Conservation (phyloP, 2,329 filamentous ascomycete species). For the Fusarium paranaense region DNA sequence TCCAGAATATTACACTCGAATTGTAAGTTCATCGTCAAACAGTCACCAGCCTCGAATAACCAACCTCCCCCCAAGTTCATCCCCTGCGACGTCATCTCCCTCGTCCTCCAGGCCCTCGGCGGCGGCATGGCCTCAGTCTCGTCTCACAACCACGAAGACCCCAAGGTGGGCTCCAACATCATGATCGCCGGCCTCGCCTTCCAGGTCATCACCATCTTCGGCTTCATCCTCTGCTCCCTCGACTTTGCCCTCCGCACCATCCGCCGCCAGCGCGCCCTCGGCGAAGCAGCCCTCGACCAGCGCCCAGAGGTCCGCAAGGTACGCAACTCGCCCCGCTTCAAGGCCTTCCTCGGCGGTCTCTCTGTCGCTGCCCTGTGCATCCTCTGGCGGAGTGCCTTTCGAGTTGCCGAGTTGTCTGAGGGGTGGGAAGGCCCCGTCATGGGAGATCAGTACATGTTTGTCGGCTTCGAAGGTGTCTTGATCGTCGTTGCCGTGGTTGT, state of each 20-base stretch:
- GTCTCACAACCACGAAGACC: slow-evolving; percentile 49
- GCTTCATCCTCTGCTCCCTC: slow-evolving; percentile 63
- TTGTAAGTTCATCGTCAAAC: slow-evolving; percentile 50
- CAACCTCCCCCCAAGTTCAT: slow-evolving; percentile 62
- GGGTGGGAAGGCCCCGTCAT: slow-evolving; percentile 73
- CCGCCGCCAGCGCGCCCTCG: slow-evolving; percentile 50
- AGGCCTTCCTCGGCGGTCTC: slow-evolving; percentile 66
- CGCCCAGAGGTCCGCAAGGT: slow-evolving; percentile 51
- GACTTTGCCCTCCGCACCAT: slow-evolving; percentile 63
- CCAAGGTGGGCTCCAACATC: slow-evolving; percentile 64
- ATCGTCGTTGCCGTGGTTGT: slow-evolving; percentile 58
- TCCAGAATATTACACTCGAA: slow-evolving; percentile 61
- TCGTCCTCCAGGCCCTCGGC: slow-evolving; percentile 70
- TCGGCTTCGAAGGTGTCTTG: slow-evolving; percentile 68
- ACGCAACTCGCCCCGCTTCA: slow-evolving; percentile 59
- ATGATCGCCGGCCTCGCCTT: slow-evolving; percentile 73
- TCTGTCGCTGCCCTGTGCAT: slow-evolving; percentile 70
- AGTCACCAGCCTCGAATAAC: not conserved
- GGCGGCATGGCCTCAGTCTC: slow-evolving; percentile 65
- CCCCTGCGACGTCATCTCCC: slow-evolving; percentile 70
- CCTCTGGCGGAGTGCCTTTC: slow-evolving; percentile 73
- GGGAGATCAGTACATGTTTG: slow-evolving; percentile 64
- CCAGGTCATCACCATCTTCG: slow-evolving; percentile 68
- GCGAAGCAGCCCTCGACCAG: slow-evolving; percentile 52
- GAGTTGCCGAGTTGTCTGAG: slow-evolving; percentile 73